These are phyloP conservation scores for Tetracladium marchalianum DNA, from an alignment of 495 filamentous ascomycete species.

Conservation along the genomic window DNA sequence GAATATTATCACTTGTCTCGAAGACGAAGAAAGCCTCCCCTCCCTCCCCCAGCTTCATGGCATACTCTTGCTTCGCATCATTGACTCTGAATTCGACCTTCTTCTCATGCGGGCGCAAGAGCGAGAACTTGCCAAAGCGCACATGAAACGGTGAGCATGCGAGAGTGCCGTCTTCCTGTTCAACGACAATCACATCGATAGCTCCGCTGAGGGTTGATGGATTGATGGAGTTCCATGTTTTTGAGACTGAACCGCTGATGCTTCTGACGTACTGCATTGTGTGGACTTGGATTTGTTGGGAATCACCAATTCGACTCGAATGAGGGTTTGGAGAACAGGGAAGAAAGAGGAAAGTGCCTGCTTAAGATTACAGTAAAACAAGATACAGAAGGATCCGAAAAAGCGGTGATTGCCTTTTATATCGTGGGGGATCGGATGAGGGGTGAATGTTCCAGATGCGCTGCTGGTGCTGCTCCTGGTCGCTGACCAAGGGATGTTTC, in stretches of 20 bases:
- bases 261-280: conserved; percentile 97
- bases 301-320: too few species aligned
- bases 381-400: not conserved
- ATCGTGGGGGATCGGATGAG: not conserved
- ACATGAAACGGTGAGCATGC: conserved; percentile 97
- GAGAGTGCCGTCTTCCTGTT: conserved; percentile 82
- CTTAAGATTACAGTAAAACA: not conserved
- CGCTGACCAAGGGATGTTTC: not conserved
- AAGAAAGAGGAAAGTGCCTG: not conserved
- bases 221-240: conserved; percentile 99
- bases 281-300: not conserved
- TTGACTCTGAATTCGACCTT: conserved; percentile 99
- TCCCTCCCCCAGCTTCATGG: conserved; percentile 97
- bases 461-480: not conserved
- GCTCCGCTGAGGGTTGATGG: conserved; percentile 93
- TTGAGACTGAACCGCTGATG: conserved; percentile 89
- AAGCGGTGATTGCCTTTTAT: not conserved
- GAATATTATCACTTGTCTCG: conserved; percentile 82
- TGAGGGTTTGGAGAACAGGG: not conserved
- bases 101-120: conserved; percentile 93
- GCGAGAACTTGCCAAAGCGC: conserved; percentile 95
- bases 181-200: conserved; percentile 98
- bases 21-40: conserved; percentile 99
- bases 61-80: conserved; percentile 77
- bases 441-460: not conserved